Base-by-base conservation (phyloP, 2,329 filamentous ascomycete genomes). In the Claviceps africana region DNA sequence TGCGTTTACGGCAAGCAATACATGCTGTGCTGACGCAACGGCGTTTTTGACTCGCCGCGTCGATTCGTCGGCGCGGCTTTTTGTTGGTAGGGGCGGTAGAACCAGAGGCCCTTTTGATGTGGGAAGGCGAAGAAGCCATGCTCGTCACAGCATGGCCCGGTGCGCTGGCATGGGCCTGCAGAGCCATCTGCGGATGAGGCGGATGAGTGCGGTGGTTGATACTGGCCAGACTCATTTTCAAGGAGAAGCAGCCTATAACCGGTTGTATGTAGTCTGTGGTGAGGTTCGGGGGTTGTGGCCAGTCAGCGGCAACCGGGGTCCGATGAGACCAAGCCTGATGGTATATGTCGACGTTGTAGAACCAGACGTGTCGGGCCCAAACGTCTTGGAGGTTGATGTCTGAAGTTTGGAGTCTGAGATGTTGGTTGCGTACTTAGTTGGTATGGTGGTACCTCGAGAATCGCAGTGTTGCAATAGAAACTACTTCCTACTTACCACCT, bases 21-120 rank as follows among this genome's bases (percentile, higher is more conserved):
- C 86, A 91, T 10, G 86, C 86, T n/a, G 85, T 90, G 68, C 85
- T 89, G 54, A 91, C 85, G 65, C 86, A 90, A 59, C 85, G 77
- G 56, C 86, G 76, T 66, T 90, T 90, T 59, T 78, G 74, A 53
- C 57, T 59, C n/a, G 69, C 67, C 35, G 71, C 63, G 52, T 79
- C 74, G 53, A 67, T 67, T 39, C 70, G 69, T 55, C 75, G 72
- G 57, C 76, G 70, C 19, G 74, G 60, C 61, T 76, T 77, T 66
- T 78, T 74, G 30, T 78, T 74, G 30, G 59, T 21, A 45, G 59
- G 51, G 22, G 54, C 47, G 15, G 51, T n/a, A 30, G 43, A 30
- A 25, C 15, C 56, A 48, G 60, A 52, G 25, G 55, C 48, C 11
- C 49, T 21, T n/a, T 10, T 45, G 35, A 33, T 51, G 19, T 44